A percentile compares a stretch with the other conserved stretches of the same genome.
phyloP scores from a whole-genome alignment of 441 rosid genomes.

The Gossypium schwendimanii region DNA sequence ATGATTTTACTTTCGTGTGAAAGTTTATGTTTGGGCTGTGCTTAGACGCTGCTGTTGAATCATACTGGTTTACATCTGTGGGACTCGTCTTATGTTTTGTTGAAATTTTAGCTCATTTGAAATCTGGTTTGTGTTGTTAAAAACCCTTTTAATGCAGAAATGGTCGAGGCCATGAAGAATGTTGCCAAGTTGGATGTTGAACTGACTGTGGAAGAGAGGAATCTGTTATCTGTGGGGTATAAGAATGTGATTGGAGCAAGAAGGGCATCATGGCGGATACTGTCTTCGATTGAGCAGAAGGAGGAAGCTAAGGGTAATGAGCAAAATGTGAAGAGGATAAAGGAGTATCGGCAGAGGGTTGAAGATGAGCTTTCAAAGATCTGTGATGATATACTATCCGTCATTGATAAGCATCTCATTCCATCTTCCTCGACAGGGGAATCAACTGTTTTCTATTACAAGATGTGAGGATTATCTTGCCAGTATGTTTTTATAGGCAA shows the following conservation, averaged over 20 bases:
- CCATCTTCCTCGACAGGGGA: slow-evolving; percentile 71
- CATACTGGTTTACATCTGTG: neutral
- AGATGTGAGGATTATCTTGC: slow-evolving; percentile 45
- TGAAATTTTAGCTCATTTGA: neutral
- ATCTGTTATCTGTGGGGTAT: slow-evolving; percentile 74
- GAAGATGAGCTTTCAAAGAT: slow-evolving; percentile 74
- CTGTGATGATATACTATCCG: slow-evolving; percentile 57
- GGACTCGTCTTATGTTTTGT: neutral
- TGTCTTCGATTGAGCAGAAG: slow-evolving; percentile 78
- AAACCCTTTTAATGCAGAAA: slow-evolving; percentile 36
- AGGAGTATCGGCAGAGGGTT: slow-evolving; percentile 55
- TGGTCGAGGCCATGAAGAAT: slow-evolving; percentile 81
- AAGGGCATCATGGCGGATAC: slow-evolving; percentile 80
- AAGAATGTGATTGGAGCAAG: slow-evolving; percentile 84
- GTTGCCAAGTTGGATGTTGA: slow-evolving; percentile 62
- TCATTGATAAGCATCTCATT: slow-evolving; percentile 68
- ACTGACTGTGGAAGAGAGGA: slow-evolving; percentile 76
- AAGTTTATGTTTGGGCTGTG: neutral
- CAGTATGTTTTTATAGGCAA: neutral
- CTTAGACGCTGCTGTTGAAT: neutral
- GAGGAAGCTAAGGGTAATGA: slow-evolving; percentile 74
- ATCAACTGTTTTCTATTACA: slow-evolving; percentile 67
- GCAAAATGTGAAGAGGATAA: slow-evolving; percentile 57
- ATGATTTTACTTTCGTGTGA: neutral
- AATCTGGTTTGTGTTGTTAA: neutral